These are phyloP conservation scores for Leishmania turanica DNA, from an alignment of 208 protist genomes.

Conservation along the genomic window DNA sequence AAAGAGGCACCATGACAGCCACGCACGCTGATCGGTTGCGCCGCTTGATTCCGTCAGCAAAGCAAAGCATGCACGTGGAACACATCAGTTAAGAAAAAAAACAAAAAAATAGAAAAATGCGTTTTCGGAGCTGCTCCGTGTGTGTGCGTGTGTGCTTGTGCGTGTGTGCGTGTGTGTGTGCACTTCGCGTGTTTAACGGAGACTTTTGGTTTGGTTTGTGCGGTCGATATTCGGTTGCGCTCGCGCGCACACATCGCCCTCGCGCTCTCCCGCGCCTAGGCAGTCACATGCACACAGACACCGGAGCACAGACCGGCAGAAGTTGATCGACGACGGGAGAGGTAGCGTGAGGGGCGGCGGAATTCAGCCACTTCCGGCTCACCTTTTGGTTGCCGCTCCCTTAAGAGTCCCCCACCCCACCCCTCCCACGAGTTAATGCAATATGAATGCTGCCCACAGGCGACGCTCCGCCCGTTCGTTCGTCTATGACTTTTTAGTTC, in stretches of 20 bases:
- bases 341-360: background rate
- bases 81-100: background rate
- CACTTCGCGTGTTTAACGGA: no score
- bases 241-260: background rate
- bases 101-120: background rate
- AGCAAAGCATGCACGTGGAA: background rate
- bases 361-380: background rate
- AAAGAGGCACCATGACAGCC: background rate
- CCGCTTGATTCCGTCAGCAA: background rate
- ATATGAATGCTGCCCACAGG: background rate
- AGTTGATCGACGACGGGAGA: background rate
- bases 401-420: background rate
- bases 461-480: background rate
- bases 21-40: background rate
- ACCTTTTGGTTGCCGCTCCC: background rate
- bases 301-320: background rate
- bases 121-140: background rate
- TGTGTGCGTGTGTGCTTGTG: no score
- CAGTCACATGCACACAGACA: background rate
- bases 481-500: no score
- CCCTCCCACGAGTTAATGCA: background rate
- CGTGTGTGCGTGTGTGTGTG: no score
- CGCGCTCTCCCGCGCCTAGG: background rate
- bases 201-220: no score
- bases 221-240: no score